Evolutionary conservation across 2,329 filamentous ascomycete genomes (phyloP).

Genomic region (Penicillium sp.): DNA sequence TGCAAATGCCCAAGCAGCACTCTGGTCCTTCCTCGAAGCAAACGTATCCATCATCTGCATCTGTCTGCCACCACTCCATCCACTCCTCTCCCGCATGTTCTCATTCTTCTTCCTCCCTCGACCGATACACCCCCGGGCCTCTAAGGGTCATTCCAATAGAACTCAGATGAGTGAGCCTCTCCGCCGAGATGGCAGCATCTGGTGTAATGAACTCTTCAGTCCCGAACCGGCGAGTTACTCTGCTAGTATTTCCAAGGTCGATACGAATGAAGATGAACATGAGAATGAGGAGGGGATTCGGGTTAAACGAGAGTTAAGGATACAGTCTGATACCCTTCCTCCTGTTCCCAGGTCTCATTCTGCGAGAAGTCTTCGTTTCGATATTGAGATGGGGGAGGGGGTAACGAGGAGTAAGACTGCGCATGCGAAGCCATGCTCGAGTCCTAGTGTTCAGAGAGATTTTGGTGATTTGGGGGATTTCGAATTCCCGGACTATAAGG

Average conservation of each 20-base stretch:
- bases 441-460: conserved; percentile 20
- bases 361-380: background rate
- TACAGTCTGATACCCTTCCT: conserved; percentile 22
- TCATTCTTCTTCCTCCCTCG: conserved; percentile 24
- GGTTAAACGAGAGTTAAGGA: conserved; percentile 30
- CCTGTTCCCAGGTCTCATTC: background rate
- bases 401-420: background rate
- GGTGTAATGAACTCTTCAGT: conserved; percentile 23
- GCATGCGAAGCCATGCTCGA: background rate
- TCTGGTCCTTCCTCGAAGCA: conserved; percentile 34
- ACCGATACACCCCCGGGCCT: conserved; percentile 14
- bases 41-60: conserved; percentile 36
- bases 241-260: conserved; percentile 28
- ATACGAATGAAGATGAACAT: conserved; percentile 13
- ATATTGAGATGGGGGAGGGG: conserved; percentile 10
- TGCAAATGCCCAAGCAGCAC: conserved; percentile 26
- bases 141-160: conserved; percentile 13
- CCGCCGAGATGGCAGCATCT: conserved; percentile 12
- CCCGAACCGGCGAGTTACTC: conserved; percentile 20
- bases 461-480: conserved; percentile 22
- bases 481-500: conserved; percentile 28
- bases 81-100: conserved; percentile 28
- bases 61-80: conserved; percentile 30
- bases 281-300: conserved; percentile 27
- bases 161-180: conserved; percentile 10